A percentile compares a stretch with the other conserved stretches of the same genome.
Evolutionary conservation across 805 yeast species (phyloP).

Genomic region (Schwanniomyces yamadae): DNA sequence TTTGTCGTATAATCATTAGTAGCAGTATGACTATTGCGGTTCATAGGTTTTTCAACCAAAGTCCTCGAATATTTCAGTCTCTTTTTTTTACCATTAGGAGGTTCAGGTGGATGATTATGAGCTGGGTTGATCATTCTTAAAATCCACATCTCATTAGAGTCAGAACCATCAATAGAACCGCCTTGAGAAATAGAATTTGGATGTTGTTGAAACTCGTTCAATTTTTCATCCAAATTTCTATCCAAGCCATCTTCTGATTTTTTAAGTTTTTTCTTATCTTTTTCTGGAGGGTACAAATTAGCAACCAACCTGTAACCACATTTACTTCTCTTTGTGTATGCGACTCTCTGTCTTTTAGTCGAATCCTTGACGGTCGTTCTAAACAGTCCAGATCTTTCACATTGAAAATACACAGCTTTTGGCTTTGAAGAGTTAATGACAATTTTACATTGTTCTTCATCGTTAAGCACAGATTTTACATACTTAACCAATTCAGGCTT

Average conservation of each 20-base stretch:
- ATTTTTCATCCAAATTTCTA: constrained; percentile 27
- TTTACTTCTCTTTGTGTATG: constrained; percentile 46
- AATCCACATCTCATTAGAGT: constrained; percentile 42
- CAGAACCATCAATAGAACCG: constrained; percentile 13
- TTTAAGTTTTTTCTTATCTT: constrained; percentile 36
- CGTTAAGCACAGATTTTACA: constrained; percentile 39
- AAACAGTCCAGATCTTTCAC: constrained; percentile 45
- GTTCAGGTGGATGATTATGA: constrained; percentile 47
- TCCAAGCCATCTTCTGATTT: constrained; percentile 18
- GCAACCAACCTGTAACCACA: constrained; percentile 47
- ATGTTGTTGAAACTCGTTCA: constrained; percentile 17
- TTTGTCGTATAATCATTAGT: constrained; percentile 9
- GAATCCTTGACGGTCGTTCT: constrained; percentile 48
- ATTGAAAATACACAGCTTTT: constrained; percentile 48
- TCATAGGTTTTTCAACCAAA: constrained; percentile 45
- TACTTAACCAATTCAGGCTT: constrained; percentile 28
- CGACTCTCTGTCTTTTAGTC: constrained; percentile 45
- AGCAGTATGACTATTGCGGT: constrained; percentile 14
- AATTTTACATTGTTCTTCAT: constrained; percentile 39
- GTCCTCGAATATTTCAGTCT: constrained; percentile 39
- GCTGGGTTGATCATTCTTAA: constrained; percentile 47
- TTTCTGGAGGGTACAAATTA: constrained; percentile 44
- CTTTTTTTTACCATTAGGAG: constrained; percentile 37
- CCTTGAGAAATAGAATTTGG: constrained; percentile 4
- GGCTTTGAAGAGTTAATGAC: constrained; percentile 48